Percentiles rank a stretch among this genome's conserved stretches.
phyloP scores from a whole-genome alignment of 2,329 filamentous ascomycete genomes.

The Microsporum canis region DNA sequence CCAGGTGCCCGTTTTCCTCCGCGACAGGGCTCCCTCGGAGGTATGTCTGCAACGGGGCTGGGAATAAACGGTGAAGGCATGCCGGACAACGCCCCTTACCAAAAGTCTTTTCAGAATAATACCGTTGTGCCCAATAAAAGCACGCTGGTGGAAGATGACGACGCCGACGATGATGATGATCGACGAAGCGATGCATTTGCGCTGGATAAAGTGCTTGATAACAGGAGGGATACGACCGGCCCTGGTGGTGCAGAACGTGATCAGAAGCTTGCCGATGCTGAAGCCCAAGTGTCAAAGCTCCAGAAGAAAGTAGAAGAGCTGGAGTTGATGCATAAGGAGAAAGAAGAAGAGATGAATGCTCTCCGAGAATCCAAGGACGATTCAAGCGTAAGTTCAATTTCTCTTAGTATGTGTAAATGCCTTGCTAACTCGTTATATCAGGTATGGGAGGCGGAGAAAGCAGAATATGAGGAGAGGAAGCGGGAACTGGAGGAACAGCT shows the following conservation, averaged over 20 bases:
- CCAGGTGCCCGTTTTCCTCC: slow-evolving; percentile 29
- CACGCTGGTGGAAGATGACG: slow-evolving; percentile 92
- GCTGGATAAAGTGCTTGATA: slow-evolving; percentile 40
- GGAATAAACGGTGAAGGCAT: slow-evolving; percentile 51
- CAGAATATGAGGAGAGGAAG: slow-evolving; percentile 53
- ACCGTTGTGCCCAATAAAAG: slow-evolving; percentile 97
- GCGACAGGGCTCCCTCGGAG: slow-evolving; percentile 30
- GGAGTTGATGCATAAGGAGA: slow-evolving; percentile 57
- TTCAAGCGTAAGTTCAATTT: slow-evolving; percentile 30
- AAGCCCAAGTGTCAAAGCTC: slow-evolving; percentile 62
- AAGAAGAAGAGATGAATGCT: slow-evolving; percentile 57
- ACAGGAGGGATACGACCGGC: slow-evolving; percentile 39
- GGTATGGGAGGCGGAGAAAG: slow-evolving; percentile 49
- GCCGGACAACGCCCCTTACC: slow-evolving; percentile 54
- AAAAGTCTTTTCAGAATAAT: slow-evolving; percentile 87
- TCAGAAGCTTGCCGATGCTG: slow-evolving; percentile 66
- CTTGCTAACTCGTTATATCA: neutral
- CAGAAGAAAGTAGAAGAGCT: slow-evolving; percentile 61
- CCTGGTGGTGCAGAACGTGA: slow-evolving; percentile 46
- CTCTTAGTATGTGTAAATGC: neutral
- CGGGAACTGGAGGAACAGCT: slow-evolving; percentile 61
- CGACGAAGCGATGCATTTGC: slow-evolving; percentile 54
- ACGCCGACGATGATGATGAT: slow-evolving; percentile 51
- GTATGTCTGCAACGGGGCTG: slow-evolving; percentile 26
- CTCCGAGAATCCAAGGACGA: slow-evolving; percentile 49